These are phyloP conservation scores for Curvularia lunata DNA, from an alignment of 2,329 filamentous ascomycete genomes.

Conservation along the genomic window DNA sequence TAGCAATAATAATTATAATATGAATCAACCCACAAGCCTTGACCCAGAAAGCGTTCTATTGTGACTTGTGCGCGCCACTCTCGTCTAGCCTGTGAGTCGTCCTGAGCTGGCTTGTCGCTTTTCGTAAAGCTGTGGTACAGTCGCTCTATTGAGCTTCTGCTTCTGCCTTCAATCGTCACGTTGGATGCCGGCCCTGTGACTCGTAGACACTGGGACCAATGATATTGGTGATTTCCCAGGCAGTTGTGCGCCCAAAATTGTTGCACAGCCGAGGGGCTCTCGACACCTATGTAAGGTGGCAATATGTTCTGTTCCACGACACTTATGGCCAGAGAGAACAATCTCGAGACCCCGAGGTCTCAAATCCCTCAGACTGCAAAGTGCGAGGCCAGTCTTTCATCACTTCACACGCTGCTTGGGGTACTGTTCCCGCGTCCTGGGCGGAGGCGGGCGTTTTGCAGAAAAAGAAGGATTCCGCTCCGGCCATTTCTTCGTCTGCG, in stretches of 20 bases:
- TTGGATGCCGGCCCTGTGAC: neutral
- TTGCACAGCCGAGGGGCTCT: neutral
- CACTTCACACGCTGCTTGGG: neutral
- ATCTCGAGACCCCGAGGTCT: neutral
- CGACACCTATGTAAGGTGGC: neutral
- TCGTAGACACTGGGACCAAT: neutral
- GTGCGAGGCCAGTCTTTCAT: neutral
- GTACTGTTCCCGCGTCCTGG: neutral
- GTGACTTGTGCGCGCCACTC: neutral
- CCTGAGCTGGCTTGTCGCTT: neutral
- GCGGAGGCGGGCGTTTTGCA: neutral
- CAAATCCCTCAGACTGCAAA: neutral
- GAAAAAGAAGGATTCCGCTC: neutral
- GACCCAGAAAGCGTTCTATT: neutral
- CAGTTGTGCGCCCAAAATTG: neutral
- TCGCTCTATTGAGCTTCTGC: neutral
- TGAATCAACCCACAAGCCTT: neutral
- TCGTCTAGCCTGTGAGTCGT: neutral
- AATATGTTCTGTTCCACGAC: neutral
- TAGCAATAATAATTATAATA: neutral
- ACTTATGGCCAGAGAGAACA: neutral
- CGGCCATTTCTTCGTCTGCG: neutral
- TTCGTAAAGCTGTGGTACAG: neutral
- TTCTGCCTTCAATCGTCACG: neutral
- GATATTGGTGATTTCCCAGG: neutral